Conservation (phyloP, 371 early-diverging fungal genomes). For the Phascolomyces articulosus region DNA sequence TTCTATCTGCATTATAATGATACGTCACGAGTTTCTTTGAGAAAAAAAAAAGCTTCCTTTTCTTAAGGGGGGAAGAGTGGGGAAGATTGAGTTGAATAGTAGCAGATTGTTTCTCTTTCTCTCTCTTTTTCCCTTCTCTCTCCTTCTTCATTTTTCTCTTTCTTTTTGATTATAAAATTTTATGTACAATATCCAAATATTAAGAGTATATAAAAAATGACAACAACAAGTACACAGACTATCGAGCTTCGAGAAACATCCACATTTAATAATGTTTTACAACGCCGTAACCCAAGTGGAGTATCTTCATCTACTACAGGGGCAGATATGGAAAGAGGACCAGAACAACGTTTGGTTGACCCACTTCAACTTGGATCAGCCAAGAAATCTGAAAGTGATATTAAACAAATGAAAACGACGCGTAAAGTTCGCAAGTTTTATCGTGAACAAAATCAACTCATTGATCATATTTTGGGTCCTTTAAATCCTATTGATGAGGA, state of each 20-base stretch:
- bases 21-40: too few relatives aligned
- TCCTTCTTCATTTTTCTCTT: too few relatives aligned
- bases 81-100: too few relatives aligned
- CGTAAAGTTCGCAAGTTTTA: conserved; percentile 69
- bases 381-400: conserved; percentile 32
- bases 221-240: conserved; percentile 17
- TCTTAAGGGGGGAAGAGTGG: too few relatives aligned
- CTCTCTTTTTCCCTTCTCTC: too few relatives aligned
- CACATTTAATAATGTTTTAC: conserved; percentile 13
- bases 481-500: conserved; percentile 31
- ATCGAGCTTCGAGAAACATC: conserved; percentile 23
- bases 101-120: too few relatives aligned
- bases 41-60: too few relatives aligned
- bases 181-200: too few relatives aligned
- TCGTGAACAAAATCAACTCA: conserved; percentile 81
- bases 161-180: too few relatives aligned
- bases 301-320: background rate
- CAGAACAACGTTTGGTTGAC: conserved; percentile 12
- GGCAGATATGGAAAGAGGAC: background rate
- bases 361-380: conserved; percentile 24
- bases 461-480: conserved; percentile 73
- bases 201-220: conserved; percentile 1
- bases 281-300: background rate
- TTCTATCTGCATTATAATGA: too few relatives aligned
- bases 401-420: conserved; percentile 19